A percentile compares a stretch with the other conserved stretches of the same genome.
Conservation (phyloP, 1,284 basidiomycete genomes). For the Meira nashicola region DNA sequence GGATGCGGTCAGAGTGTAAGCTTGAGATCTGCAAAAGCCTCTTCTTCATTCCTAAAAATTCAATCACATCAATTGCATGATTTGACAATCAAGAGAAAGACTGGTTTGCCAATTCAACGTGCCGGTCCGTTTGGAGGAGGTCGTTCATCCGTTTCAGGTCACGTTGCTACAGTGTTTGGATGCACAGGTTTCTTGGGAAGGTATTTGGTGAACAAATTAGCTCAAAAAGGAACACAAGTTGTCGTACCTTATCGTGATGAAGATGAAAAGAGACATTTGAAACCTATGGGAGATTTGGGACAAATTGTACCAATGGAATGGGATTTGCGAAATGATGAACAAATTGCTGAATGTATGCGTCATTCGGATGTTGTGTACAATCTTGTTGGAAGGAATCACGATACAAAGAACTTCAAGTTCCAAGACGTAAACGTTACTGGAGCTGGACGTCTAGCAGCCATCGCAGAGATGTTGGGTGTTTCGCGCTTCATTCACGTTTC, state of each 20-base stretch:
- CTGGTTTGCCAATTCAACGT: conserved; percentile 45
- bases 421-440: conserved; percentile 73
- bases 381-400: conserved; percentile 79
- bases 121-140: conserved; percentile 50
- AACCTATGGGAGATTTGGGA: conserved; percentile 91
- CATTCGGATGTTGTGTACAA: conserved; percentile 98
- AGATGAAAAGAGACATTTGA: conserved; percentile 84
- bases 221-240: conserved; percentile 87
- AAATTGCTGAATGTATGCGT: conserved; percentile 87
- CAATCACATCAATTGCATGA: conserved; percentile 29
- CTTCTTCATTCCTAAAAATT: no score
- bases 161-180: conserved; percentile 93
- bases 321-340: conserved; percentile 78
- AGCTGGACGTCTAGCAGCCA: conserved; percentile 64
- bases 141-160: conserved; percentile 55
- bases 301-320: conserved; percentile 97
- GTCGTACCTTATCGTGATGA: conserved; percentile 93
- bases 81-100: conserved; percentile 49
- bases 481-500: conserved; percentile 88
- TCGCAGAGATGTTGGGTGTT: conserved; percentile 73
- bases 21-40: no score
- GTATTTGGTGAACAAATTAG: conserved; percentile 68
- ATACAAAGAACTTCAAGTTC: conserved; percentile 86
- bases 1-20: no score
- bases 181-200: conserved; percentile 91